Evolutionary conservation across 2,329 filamentous ascomycete genomes (phyloP).

Genomic region (Penicillium frequentans): DNA sequence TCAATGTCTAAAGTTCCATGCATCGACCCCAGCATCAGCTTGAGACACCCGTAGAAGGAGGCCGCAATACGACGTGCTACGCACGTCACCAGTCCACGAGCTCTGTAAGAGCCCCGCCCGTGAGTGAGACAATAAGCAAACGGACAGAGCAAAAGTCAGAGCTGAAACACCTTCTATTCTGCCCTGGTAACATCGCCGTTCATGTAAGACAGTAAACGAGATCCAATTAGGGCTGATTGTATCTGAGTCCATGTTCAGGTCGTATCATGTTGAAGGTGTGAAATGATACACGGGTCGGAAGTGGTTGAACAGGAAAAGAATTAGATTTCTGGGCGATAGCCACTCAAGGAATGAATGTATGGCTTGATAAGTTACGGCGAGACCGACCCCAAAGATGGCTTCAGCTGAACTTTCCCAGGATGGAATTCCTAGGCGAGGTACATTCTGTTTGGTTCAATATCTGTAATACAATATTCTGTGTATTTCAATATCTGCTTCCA

Average conservation of each 20-base stretch:
- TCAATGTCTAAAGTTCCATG: not conserved
- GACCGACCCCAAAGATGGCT: not conserved
- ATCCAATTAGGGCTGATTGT: not conserved
- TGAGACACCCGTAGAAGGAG: too few species aligned
- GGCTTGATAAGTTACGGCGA: not conserved
- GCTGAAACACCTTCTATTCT: not conserved
- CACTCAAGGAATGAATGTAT: not conserved
- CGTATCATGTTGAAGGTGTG: not conserved
- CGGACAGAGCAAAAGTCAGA: not conserved
- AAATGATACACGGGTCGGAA: not conserved
- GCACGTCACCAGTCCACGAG: too few species aligned
- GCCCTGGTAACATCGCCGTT: not conserved
- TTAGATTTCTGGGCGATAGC: not conserved
- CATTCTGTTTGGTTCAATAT: not conserved
- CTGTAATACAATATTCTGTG: not conserved
- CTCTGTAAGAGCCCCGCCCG: not conserved
- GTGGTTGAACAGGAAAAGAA: not conserved
- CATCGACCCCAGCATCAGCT: not conserved
- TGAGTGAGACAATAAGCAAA: not conserved
- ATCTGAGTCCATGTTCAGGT: not conserved
- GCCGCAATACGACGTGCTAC: too few species aligned
- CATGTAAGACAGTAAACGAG: not conserved
- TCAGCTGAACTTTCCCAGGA: not conserved
- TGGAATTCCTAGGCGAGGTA: not conserved
- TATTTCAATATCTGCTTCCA: not conserved